Conservation (phyloP, 331 rosid species). For the Erythrophleum ivorense region DNA sequence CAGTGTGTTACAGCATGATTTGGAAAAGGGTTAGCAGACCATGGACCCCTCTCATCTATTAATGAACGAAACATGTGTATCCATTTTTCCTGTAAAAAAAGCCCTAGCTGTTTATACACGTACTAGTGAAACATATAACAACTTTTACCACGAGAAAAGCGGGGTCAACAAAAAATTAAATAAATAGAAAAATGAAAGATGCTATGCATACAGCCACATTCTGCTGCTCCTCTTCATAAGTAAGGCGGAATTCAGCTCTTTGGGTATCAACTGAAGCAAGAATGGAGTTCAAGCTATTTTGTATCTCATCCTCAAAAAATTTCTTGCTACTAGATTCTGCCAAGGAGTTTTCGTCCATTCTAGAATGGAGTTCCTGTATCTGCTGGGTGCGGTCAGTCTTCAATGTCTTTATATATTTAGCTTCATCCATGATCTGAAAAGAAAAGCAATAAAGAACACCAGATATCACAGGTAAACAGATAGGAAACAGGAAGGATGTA, state of each 20-base stretch:
- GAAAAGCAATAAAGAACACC: slow-evolving; percentile 32
- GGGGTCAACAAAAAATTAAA: background rate
- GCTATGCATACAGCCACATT: slow-evolving; percentile 74
- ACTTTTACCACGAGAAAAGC: slow-evolving; percentile 30
- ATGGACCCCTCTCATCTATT: slow-evolving; percentile 98
- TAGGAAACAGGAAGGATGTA: slow-evolving; percentile 28
- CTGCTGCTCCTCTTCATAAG: slow-evolving; percentile 91
- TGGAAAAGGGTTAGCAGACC: slow-evolving; percentile 93
- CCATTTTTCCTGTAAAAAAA: slow-evolving; percentile 89
- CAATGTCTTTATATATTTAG: slow-evolving; percentile 66
- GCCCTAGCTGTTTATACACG: slow-evolving; percentile 26
- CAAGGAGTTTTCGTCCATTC: slow-evolving; percentile 68
- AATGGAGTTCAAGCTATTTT: slow-evolving; percentile 66
- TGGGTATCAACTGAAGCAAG: slow-evolving; percentile 79
- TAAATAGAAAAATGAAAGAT: slow-evolving; percentile 29
- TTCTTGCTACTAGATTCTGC: slow-evolving; percentile 68
- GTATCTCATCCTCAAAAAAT: slow-evolving; percentile 82
- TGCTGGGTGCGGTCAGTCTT: slow-evolving; percentile 74
- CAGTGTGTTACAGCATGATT: slow-evolving; percentile 71
- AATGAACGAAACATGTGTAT: slow-evolving; percentile 93
- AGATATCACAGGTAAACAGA: slow-evolving; percentile 18
- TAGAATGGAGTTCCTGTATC: slow-evolving; percentile 70
- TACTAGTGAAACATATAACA: slow-evolving; percentile 30
- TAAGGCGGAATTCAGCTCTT: slow-evolving; percentile 86
- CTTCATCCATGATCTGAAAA: slow-evolving; percentile 86